phyloP scores from a whole-genome alignment of 345 rosid species.

The Corchorus olitorius region DNA sequence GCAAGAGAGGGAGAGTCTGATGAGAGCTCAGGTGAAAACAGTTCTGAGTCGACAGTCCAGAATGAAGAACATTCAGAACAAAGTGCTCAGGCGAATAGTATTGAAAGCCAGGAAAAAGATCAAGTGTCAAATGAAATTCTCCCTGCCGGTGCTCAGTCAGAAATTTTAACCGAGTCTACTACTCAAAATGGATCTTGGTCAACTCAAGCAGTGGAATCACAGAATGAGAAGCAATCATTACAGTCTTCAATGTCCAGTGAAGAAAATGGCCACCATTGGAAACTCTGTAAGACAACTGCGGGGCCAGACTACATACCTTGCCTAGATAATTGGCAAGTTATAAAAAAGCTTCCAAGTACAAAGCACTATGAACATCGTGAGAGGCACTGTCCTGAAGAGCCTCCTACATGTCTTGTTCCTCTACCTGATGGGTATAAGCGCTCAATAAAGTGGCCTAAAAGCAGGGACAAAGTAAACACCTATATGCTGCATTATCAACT shows the following conservation, averaged over 20 bases:
- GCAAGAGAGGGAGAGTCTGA: conserved; percentile 37
- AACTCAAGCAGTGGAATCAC: conserved; percentile 81
- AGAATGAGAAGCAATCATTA: conserved; percentile 78
- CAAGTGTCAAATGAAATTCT: conserved; percentile 45
- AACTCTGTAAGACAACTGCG: conserved; percentile 77
- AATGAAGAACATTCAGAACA: conserved; percentile 32
- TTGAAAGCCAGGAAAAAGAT: conserved; percentile 45
- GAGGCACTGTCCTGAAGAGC: conserved; percentile 86
- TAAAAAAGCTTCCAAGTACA: conserved; percentile 66
- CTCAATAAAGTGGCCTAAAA: conserved; percentile 81
- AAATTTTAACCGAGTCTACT: conserved; percentile 65
- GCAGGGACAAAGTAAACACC: conserved; percentile 70
- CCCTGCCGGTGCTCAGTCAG: conserved; percentile 58
- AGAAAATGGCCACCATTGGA: conserved; percentile 55
- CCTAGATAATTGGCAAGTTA: conserved; percentile 79
- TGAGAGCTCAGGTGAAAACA: conserved; percentile 42
- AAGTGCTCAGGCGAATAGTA: conserved; percentile 32
- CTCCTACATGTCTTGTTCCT: conserved; percentile 85
- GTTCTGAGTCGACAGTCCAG: conserved; percentile 28
- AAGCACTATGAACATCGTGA: conserved; percentile 89
- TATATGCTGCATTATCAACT: neutral
- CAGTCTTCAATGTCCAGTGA: conserved; percentile 42
- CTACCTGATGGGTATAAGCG: conserved; percentile 73
- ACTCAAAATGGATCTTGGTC: conserved; percentile 70
- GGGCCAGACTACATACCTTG: conserved; percentile 97